Evolutionary conservation across 495 filamentous ascomycete species (phyloP).

Genomic region (Cryomyces minteri): DNA sequence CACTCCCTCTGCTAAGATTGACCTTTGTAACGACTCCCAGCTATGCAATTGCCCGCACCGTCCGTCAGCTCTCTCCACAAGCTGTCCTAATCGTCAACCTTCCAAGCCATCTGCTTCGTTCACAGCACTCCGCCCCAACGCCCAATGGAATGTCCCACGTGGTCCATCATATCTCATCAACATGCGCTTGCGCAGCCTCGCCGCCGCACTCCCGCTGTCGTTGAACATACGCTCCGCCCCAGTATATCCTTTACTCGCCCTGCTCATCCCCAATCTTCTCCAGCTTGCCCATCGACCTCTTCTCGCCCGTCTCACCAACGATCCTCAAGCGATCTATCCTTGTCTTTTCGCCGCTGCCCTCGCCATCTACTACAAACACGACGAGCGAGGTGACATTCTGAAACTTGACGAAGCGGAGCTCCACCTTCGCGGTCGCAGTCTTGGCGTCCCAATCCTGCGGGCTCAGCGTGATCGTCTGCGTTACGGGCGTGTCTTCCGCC

Average conservation of each 20-base stretch:
- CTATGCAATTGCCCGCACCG: too few species aligned
- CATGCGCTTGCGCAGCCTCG: too few species aligned
- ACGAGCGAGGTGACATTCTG: slow-evolving; percentile 78
- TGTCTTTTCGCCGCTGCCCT: slow-evolving; percentile 70
- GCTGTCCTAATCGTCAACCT: too few species aligned
- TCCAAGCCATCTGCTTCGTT: too few species aligned
- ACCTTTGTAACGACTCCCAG: too few species aligned
- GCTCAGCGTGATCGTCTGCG: slow-evolving; percentile 56
- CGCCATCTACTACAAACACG: slow-evolving; percentile 77
- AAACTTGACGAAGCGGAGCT: slow-evolving; percentile 89
- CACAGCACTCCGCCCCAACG: too few species aligned
- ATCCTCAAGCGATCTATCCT: slow-evolving; percentile 71
- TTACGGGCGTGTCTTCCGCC: slow-evolving; percentile 64
- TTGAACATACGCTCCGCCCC: background rate
- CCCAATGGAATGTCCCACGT: too few species aligned
- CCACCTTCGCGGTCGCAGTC: slow-evolving; percentile 68
- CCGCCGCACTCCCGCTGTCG: too few species aligned
- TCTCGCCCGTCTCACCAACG: slow-evolving; percentile 84
- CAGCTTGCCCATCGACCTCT: slow-evolving; percentile 80
- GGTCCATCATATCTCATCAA: too few species aligned
- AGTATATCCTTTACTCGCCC: background rate
- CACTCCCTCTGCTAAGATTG: too few species aligned
- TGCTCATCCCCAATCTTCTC: slow-evolving; percentile 80
- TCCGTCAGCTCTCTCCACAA: too few species aligned
- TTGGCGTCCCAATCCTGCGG: slow-evolving; percentile 66